A percentile compares a stretch with the other conserved stretches of the same genome.
phyloP scores from a whole-genome alignment of 2,329 filamentous ascomycete species.

The Lasiodiplodia sp. region DNA sequence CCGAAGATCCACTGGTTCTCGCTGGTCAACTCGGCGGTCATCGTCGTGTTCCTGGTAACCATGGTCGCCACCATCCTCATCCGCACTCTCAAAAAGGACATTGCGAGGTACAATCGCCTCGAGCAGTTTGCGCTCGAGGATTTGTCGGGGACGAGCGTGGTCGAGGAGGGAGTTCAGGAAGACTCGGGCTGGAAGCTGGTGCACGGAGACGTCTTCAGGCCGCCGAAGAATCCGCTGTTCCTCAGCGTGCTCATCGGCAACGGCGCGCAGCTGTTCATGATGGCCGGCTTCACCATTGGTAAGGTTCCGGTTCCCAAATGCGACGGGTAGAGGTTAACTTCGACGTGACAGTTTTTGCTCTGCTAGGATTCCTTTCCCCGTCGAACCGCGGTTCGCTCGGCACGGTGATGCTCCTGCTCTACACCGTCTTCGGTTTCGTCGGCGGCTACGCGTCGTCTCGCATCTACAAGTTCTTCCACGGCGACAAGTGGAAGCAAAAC shows the following conservation, averaged over 20 bases:
- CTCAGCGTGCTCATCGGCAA: constrained; percentile 90
- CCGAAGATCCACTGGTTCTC: constrained; percentile 99
- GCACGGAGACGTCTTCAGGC: constrained; percentile 95
- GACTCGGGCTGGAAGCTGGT: constrained; percentile 99
- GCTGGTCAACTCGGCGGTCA: constrained; percentile 92
- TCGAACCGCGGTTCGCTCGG: constrained; percentile 94
- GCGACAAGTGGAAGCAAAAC: constrained; percentile 93
- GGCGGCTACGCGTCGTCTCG: constrained; percentile 89
- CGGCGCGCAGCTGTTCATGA: constrained; percentile 95
- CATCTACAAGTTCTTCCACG: constrained; percentile 92
- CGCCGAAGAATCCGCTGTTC: constrained; percentile 81
- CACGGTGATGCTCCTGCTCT: constrained; percentile 91
- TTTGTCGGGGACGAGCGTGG: constrained; percentile 74
- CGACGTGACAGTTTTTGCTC: constrained; percentile 70
- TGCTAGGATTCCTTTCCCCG: constrained; percentile 92
- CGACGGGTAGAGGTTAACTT: constrained; percentile 30
- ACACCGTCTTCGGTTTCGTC: constrained; percentile 90
- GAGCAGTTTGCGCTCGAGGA: constrained; percentile 92
- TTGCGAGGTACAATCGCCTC: constrained; percentile 93
- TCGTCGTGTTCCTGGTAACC: constrained; percentile 88
- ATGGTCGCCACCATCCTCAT: constrained; percentile 94
- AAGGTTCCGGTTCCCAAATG: constrained; percentile 35
- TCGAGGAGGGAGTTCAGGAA: constrained; percentile 94
- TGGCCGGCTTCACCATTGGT: constrained; percentile 91
- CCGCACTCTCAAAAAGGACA: constrained; percentile 90